Conservation (phyloP, 1,139 yeast genomes). For the Spathaspora sp. region DNA sequence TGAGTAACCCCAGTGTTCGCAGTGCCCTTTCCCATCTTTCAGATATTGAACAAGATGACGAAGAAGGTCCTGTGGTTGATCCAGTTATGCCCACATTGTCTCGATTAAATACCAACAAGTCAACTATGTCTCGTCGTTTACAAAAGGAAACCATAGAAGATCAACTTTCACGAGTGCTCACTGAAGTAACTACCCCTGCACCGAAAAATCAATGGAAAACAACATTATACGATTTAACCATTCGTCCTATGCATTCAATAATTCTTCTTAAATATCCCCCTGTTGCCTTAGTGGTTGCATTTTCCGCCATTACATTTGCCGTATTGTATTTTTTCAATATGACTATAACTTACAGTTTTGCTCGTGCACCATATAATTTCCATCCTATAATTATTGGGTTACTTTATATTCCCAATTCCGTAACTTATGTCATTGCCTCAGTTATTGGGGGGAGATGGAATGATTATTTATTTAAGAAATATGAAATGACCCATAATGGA, state of each 20-base stretch:
- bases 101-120: constrained; percentile 34
- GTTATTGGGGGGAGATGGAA: constrained; percentile 79
- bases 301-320: constrained; percentile 68
- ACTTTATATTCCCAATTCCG: constrained; percentile 79
- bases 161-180: constrained; percentile 20
- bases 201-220: constrained; percentile 17
- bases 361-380: constrained; percentile 69
- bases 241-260: constrained; percentile 51
- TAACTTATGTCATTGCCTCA: constrained; percentile 73
- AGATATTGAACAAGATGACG: constrained; percentile 6
- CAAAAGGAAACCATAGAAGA: constrained; percentile 25
- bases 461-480: constrained; percentile 57
- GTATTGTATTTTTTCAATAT: constrained; percentile 72
- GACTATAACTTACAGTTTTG: constrained; percentile 65
- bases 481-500: constrained; percentile 60
- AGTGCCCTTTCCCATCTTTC: background rate
- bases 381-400: constrained; percentile 66
- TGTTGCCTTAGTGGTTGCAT: constrained; percentile 60
- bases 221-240: constrained; percentile 38
- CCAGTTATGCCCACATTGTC: constrained; percentile 39
- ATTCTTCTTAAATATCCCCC: constrained; percentile 68
- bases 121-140: constrained; percentile 31
- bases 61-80: constrained; percentile 34
- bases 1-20: constrained; percentile 12
- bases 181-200: constrained; percentile 5